Conservation (phyloP, 2,329 filamentous ascomycete genomes). For the Pseudogymnoascus sp. region DNA sequence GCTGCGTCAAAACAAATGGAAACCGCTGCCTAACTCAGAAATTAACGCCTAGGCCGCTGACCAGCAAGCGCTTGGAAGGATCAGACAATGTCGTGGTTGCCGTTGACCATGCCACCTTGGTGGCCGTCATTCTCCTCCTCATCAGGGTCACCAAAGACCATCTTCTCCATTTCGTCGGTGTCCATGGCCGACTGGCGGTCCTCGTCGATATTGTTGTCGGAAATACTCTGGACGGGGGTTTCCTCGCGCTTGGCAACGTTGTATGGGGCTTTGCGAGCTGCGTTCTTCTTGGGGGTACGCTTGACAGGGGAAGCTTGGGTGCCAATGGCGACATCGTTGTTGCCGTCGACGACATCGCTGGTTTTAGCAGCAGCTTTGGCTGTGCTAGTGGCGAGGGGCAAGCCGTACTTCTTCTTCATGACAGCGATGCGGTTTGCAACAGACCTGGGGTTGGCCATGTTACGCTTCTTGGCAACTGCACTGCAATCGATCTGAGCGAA, state of each 20-base stretch:
- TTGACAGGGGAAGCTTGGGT: not conserved
- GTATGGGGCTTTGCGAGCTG: conserved; percentile 7
- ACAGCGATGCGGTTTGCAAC: conserved; percentile 18
- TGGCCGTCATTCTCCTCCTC: not conserved
- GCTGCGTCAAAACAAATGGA: not conserved
- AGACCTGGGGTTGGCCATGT: conserved; percentile 18
- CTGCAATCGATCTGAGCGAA: conserved; percentile 18
- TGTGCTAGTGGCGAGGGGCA: conserved; percentile 14
- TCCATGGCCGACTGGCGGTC: not conserved
- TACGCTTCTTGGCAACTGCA: conserved; percentile 16
- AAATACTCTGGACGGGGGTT: not conserved
- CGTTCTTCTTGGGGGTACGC: conserved; percentile 9
- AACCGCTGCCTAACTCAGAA: not conserved
- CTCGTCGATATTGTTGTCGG: not conserved
- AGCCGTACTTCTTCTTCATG: conserved; percentile 23
- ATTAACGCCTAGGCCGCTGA: not conserved
- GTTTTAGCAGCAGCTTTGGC: not conserved
- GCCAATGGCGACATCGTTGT: not conserved
- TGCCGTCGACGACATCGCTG: not conserved
- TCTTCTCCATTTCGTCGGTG: not conserved
- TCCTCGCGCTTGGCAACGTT: conserved; percentile 12
- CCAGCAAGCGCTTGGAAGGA: not conserved
- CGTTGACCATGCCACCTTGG: not conserved
- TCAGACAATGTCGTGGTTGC: not conserved
- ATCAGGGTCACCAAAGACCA: not conserved